Evolutionary conservation across 345 rosid species (phyloP).

Genomic region (Melaleuca alternifolia): DNA sequence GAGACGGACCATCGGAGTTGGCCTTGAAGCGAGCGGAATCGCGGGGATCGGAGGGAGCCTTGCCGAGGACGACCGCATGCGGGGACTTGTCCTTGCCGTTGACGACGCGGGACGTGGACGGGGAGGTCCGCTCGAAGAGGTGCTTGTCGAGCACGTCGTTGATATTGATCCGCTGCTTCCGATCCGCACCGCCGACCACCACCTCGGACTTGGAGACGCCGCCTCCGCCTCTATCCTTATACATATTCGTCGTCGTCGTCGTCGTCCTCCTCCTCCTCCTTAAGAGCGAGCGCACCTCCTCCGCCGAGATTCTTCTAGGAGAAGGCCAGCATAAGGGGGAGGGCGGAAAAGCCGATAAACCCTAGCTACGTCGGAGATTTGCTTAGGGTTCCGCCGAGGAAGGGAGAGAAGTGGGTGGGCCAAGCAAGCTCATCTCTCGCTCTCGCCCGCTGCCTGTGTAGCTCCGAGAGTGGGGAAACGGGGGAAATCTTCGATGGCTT

Average conservation of each 20-base stretch:
- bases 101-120: conserved; percentile 54
- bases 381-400: neutral
- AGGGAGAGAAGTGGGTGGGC: neutral
- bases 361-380: conserved; percentile 10
- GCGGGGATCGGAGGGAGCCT: conserved; percentile 43
- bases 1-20: conserved; percentile 11
- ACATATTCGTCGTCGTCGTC: neutral
- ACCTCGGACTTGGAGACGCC: conserved; percentile 60
- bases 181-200: conserved; percentile 33
- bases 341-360: neutral
- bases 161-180: conserved; percentile 64
- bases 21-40: conserved; percentile 50
- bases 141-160: conserved; percentile 65
- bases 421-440: neutral
- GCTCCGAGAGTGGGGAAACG: neutral
- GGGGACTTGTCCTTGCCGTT: conserved; percentile 58
- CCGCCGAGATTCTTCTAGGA: neutral
- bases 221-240: conserved; percentile 22
- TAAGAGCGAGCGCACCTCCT: neutral
- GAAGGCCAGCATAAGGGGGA: neutral
- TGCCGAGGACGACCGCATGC: conserved; percentile 30
- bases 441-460: neutral
- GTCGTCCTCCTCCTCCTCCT: neutral
- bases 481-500: neutral
- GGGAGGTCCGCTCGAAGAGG: conserved; percentile 56